Percentiles rank a stretch among this genome's conserved stretches.
Conservation (phyloP, 352 stramenopile species). For the Pythium vanterpoolii region DNA sequence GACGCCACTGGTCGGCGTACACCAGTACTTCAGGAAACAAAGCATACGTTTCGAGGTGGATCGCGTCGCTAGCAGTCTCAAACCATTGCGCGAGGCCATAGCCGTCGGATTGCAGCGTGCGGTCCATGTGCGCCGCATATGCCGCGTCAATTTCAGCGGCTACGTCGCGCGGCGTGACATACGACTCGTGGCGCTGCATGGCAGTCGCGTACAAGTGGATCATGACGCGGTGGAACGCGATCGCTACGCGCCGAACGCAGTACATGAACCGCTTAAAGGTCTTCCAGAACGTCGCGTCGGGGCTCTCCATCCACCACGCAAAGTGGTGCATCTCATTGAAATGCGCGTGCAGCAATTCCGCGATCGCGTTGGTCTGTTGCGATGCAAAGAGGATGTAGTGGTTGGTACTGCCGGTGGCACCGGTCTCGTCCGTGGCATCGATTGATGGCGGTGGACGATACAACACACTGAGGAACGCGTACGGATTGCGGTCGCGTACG, state of each 20-base stretch:
- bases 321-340: constrained; percentile 10
- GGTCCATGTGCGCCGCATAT: not conserved
- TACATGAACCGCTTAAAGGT: constrained; percentile 11
- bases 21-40: constrained; percentile 44
- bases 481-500: constrained; percentile 22
- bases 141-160: constrained; percentile 4
- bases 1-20: constrained; percentile 40
- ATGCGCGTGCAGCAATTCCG: constrained; percentile 3
- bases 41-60: constrained; percentile 34
- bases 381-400: constrained; percentile 4
- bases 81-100: constrained; percentile 18
- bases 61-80: constrained; percentile 3
- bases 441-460: constrained; percentile 19
- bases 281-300: constrained; percentile 20
- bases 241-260: constrained; percentile 10
- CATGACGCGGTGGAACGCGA: constrained; percentile 25
- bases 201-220: constrained; percentile 23
- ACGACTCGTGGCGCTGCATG: constrained; percentile 18
- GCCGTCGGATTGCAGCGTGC: constrained; percentile 1
- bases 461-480: constrained; percentile 18
- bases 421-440: not conserved
- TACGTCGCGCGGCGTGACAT: not conserved
- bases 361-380: not conserved
- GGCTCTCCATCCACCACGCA: constrained; percentile 18
- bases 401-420: not conserved